These are phyloP conservation scores for Cryptosporidium bovis DNA, from an alignment of 169 alveolate species.

Conservation along the genomic window DNA sequence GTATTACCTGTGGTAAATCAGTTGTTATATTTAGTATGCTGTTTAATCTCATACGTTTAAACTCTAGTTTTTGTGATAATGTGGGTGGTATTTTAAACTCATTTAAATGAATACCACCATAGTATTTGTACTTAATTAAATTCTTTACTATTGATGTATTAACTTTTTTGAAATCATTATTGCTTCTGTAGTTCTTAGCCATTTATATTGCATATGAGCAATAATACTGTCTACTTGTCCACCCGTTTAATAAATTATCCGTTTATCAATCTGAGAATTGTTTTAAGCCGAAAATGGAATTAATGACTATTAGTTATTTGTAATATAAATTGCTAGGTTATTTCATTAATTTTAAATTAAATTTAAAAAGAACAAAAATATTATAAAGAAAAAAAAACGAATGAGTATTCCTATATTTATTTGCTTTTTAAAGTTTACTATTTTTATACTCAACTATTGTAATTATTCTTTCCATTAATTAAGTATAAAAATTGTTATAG, in stretches of 20 bases:
- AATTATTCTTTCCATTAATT: too few relatives aligned
- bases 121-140: slow-evolving; percentile 27
- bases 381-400: too few relatives aligned
- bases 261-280: too few relatives aligned
- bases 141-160: slow-evolving; percentile 15
- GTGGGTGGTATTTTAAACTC: slow-evolving; percentile 52
- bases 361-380: too few relatives aligned
- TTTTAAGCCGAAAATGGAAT: neutral
- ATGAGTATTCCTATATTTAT: too few relatives aligned
- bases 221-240: neutral
- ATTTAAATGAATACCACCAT: slow-evolving; percentile 23
- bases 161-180: slow-evolving; percentile 28
- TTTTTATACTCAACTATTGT: too few relatives aligned
- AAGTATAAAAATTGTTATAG: neutral
- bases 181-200: slow-evolving; percentile 26
- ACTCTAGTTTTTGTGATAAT: slow-evolving; percentile 58
- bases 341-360: too few relatives aligned
- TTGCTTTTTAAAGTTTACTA: too few relatives aligned
- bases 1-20: slow-evolving; percentile 70
- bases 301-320: neutral
- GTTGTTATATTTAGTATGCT: slow-evolving; percentile 49
- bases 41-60: slow-evolving; percentile 42
- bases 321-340: too few relatives aligned
- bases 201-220: slow-evolving; percentile 16
- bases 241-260: too few relatives aligned